Percentiles rank a stretch among this genome's conserved stretches.
Conservation (phyloP, 2,329 filamentous ascomycete genomes). For the Trichoderma cornu-damae region DNA sequence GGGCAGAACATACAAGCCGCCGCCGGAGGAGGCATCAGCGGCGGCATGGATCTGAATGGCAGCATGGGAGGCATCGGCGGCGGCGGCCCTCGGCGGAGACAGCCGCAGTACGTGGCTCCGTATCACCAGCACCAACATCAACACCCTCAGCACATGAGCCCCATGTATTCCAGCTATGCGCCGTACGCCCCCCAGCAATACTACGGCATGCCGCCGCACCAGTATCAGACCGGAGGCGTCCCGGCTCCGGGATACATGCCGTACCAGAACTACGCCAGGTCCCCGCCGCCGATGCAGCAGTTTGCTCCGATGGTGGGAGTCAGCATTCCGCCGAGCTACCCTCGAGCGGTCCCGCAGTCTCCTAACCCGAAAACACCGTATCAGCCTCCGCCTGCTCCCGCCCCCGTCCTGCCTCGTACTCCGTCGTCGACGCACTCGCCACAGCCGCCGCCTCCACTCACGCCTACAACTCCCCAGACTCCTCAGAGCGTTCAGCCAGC, state of each 20-base stretch:
- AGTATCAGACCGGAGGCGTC: conserved; percentile 51
- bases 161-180: conserved; percentile 50
- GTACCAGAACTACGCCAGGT: conserved; percentile 46
- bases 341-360: conserved; percentile 46
- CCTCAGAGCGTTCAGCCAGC: conserved; percentile 25
- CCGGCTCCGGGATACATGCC: conserved; percentile 44
- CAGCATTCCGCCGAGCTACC: conserved; percentile 43
- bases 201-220: conserved; percentile 52
- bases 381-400: conserved; percentile 46
- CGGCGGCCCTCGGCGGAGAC: conserved; percentile 36
- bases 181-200: conserved; percentile 43
- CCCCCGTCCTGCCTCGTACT: conserved; percentile 44
- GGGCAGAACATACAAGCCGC: conserved; percentile 58
- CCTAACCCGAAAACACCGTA: conserved; percentile 54
- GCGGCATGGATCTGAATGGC: conserved; percentile 28
- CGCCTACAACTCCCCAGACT: conserved; percentile 44
- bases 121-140: conserved; percentile 28
- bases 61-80: conserved; percentile 26
- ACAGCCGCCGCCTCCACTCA: conserved; percentile 39
- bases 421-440: conserved; percentile 51
- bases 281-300: conserved; percentile 50
- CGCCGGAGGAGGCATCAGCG: conserved; percentile 31
- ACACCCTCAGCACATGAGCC: conserved; percentile 36
- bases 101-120: conserved; percentile 36
- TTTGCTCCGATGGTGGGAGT: conserved; percentile 50